These are phyloP conservation scores for Vanrija sp. DNA, from an alignment of 1,284 basidiomycete genomes.

Conservation along the genomic window DNA sequence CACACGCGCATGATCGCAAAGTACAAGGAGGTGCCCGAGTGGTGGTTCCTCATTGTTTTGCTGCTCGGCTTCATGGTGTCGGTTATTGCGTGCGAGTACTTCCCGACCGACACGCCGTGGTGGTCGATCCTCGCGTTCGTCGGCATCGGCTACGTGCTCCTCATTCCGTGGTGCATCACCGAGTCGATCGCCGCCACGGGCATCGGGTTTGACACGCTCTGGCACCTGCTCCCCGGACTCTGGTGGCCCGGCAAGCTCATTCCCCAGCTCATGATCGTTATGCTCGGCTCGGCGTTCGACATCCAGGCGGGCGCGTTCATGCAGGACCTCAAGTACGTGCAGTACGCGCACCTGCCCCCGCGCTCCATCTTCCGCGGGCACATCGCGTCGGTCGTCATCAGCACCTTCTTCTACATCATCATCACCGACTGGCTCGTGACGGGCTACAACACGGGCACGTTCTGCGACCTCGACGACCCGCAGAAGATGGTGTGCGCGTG, in stretches of 20 bases:
- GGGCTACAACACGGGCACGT: slow-evolving; percentile 2
- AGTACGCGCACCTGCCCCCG: slow-evolving; percentile 45
- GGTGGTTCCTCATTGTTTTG: slow-evolving; percentile 65
- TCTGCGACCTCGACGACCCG: slow-evolving; percentile 1
- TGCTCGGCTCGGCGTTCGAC: slow-evolving; percentile 9
- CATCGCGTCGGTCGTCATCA: slow-evolving; percentile 54
- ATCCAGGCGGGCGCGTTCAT: slow-evolving; percentile 51
- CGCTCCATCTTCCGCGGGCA: slow-evolving; percentile 63
- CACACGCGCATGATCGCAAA: neutral
- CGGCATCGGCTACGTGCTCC: slow-evolving; percentile 2
- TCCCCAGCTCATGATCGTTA: slow-evolving; percentile 4
- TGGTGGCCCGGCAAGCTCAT: slow-evolving; percentile 6
- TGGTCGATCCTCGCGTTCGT: slow-evolving; percentile 8
- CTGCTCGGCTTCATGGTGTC: slow-evolving; percentile 38
- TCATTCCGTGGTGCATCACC: slow-evolving; percentile 3
- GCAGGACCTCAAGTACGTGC: slow-evolving; percentile 56
- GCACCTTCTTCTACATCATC: slow-evolving; percentile 5
- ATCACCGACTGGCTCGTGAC: slow-evolving; percentile 6
- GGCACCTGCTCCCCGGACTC: slow-evolving; percentile 6
- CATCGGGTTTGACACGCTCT: neutral
- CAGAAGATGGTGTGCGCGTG: slow-evolving; percentile 9
- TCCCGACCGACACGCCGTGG: slow-evolving; percentile 10
- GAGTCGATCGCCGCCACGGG: slow-evolving; percentile 4
- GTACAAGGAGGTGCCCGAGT: slow-evolving; percentile 75
- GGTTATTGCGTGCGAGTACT: neutral